Evolutionary conservation across 1,284 basidiomycete genomes (phyloP).

Genomic region (Ceraceosorus bombacis): DNA sequence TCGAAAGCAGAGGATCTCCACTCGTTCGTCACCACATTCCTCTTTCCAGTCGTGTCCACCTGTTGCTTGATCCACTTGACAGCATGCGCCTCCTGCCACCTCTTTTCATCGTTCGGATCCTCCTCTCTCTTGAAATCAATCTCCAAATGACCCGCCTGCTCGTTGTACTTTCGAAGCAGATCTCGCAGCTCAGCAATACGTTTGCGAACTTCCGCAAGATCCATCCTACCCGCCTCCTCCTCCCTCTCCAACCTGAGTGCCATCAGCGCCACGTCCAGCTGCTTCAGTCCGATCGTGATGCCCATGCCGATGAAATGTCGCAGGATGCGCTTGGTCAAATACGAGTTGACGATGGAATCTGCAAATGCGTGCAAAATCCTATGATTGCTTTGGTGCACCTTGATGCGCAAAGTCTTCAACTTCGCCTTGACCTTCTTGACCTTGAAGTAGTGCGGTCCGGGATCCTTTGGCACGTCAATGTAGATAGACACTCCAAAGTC

Average conservation of each 20-base stretch:
- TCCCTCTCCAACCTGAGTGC: conserved; percentile 11
- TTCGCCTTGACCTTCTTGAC: conserved; percentile 19
- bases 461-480: conserved; percentile 15
- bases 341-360: conserved; percentile 10
- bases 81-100: conserved; percentile 16
- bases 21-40: conserved; percentile 12
- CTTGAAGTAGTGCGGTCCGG: conserved; percentile 12
- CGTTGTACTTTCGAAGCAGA: conserved; percentile 17
- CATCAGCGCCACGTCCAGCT: conserved; percentile 19
- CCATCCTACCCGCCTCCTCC: conserved; percentile 7
- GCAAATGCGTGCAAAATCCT: conserved; percentile 13
- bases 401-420: conserved; percentile 10
- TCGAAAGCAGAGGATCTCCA: conserved; percentile 20
- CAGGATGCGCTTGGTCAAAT: conserved; percentile 13
- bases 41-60: conserved; percentile 11
- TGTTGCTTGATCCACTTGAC: conserved; percentile 18
- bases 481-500: conserved; percentile 16
- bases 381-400: conserved; percentile 18
- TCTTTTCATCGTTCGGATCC: conserved; percentile 12
- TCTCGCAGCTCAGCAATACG: conserved; percentile 16
- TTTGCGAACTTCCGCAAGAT: conserved; percentile 11
- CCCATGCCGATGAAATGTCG: conserved; percentile 15
- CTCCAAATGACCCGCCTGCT: conserved; percentile 17
- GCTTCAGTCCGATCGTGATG: conserved; percentile 14
- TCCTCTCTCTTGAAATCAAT: conserved; percentile 16